Conservation (phyloP, 192 early-diverging fungal genomes). For the Coemansia sp. region DNA sequence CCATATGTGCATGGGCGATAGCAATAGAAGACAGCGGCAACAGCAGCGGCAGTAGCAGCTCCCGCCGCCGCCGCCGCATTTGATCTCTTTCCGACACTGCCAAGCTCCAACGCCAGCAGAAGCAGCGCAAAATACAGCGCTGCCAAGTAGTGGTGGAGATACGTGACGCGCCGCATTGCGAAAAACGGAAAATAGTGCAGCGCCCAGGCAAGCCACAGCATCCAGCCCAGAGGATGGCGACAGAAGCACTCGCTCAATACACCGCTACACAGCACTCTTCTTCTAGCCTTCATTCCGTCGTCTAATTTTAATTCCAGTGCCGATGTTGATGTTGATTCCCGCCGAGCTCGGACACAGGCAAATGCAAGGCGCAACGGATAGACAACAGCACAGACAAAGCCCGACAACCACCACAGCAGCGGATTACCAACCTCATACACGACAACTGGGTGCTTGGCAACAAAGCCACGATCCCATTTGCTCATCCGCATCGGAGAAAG, state of each 20-base stretch:
- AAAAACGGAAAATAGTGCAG: conserved; percentile 73
- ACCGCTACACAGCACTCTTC: conserved; percentile 13
- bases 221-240: conserved; percentile 47
- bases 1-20: conserved; percentile 40
- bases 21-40: conserved; percentile 31
- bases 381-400: conserved; percentile 16
- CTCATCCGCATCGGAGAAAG: conserved; percentile 67
- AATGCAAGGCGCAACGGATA: conserved; percentile 26
- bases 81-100: conserved; percentile 17
- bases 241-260: conserved; percentile 43
- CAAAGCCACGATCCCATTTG: conserved; percentile 52
- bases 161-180: conserved; percentile 76
- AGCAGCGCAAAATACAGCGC: conserved; percentile 74
- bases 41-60: conserved; percentile 8
- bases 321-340: no score
- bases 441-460: conserved; percentile 58
- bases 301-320: no score
- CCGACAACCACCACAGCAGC: conserved; percentile 59
- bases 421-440: conserved; percentile 71
- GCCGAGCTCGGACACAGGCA: not conserved
- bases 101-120: conserved; percentile 54
- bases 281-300: no score
- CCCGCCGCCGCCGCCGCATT: not conserved
- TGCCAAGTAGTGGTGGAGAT: conserved; percentile 77
- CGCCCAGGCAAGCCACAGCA: conserved; percentile 65